Evolutionary conservation across 176 grass and related monocot genomes (phyloP), one percentile per base, ranked within the genome.

Genomic region (Phoenix dactylifera): DNA sequence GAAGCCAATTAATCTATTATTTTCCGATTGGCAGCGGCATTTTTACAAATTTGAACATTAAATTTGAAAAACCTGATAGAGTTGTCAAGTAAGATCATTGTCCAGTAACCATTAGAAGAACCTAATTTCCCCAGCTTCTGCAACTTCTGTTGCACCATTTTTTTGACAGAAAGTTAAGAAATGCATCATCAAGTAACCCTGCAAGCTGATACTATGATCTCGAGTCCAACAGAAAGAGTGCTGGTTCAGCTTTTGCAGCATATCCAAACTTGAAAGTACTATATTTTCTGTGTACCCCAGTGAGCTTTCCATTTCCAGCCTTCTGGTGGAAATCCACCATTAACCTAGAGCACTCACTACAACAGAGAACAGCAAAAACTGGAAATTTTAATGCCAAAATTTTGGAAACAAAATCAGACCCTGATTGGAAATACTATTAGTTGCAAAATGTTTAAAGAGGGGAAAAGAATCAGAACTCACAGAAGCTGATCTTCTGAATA

Each of bases 301-400:
- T 88, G 57, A 92, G 80, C 70, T 71, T 92, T 50, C 84, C 79
- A 6, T 52, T 22, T 60, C 76, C 70, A 22, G 93, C 84, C 53
- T 89, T 92, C 76, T 76, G 55, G 78, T 92, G 93, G 54, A 98
- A 87, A 14, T 79, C 82, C 62, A 92, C 87, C 71, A 98, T 86
- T 72, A 86, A 74, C 59, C 26, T 77, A 16, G 93, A 85, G 59
- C 93, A 98, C 64, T 89, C 84, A 52, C 88, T 89, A 65, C 22
- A 55, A 18, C 29, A 24, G 19, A 77, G 17, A 35, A 54, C 24
- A 72, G 3, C 14, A 53, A 35, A 30, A 35, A 35, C 7, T 4
- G 4, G 1, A 35, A 35, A 39, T 39, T 7, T 39, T 39, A 39
- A 39, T 39, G 32, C 7, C 32, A 39, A 10, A 39, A 1, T 10